These are phyloP conservation scores for Astraeus odoratus DNA, from an alignment of 768 basidiomycete species.

Conservation along the genomic window DNA sequence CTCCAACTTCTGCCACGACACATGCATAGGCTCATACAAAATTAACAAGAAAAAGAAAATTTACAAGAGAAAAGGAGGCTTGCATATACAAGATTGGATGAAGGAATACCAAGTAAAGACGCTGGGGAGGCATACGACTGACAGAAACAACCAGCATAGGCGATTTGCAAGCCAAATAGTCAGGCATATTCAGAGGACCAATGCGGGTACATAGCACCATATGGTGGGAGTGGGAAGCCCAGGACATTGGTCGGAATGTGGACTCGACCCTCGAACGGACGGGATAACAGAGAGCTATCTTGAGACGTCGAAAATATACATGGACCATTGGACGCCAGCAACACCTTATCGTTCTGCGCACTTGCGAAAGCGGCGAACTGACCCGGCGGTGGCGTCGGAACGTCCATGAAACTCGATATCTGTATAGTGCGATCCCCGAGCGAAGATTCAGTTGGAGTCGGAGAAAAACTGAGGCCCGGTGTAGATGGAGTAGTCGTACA, in stretches of 20 bases:
- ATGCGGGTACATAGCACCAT: neutral
- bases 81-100: neutral
- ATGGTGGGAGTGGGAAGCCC: conserved; percentile 2
- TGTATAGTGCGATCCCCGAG: conserved; percentile 51
- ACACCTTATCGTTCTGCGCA: conserved; percentile 31
- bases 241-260: conserved; percentile 8
- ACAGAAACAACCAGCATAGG: neutral
- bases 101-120: no score
- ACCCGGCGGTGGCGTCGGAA: conserved; percentile 27
- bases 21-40: conserved; percentile 1
- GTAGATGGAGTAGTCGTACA: conserved; percentile 40
- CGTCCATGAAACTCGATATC: conserved; percentile 47
- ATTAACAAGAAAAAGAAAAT: conserved; percentile 15
- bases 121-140: neutral
- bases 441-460: conserved; percentile 53
- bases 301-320: conserved; percentile 17
- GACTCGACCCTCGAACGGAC: conserved; percentile 10
- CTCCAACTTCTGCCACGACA: neutral
- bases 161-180: neutral
- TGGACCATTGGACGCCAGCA: conserved; percentile 11
- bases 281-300: conserved; percentile 4
- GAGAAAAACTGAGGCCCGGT: conserved; percentile 52
- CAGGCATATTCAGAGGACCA: conserved; percentile 1
- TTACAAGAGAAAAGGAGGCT: conserved; percentile 16
- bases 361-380: conserved; percentile 30